Evolutionary conservation across 2,329 filamentous ascomycete genomes (phyloP).

Genomic region (Colletotrichum horii): DNA sequence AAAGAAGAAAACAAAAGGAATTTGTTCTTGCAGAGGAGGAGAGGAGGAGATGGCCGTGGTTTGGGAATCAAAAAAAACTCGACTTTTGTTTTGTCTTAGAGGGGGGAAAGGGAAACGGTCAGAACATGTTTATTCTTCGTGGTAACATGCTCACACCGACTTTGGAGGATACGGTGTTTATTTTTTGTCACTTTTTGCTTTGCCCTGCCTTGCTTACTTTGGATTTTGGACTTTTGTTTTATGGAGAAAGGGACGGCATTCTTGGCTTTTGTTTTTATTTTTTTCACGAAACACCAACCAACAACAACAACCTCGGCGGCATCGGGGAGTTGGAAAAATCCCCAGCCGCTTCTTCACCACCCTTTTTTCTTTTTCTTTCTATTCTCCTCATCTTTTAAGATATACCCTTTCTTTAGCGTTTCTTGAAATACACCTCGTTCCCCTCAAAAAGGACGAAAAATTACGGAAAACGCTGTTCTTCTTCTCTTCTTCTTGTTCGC

Average conservation of each 20-base stretch:
- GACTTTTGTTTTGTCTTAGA: background rate
- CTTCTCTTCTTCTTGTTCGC: background rate
- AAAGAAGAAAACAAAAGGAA: background rate
- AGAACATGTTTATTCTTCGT: background rate
- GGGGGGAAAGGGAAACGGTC: background rate
- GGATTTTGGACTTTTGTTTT: background rate
- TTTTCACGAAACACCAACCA: background rate
- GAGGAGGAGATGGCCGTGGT: background rate
- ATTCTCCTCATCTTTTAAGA: background rate
- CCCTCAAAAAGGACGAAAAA: background rate
- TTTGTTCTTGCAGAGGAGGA: background rate
- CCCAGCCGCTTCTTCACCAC: background rate
- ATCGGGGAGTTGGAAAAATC: background rate
- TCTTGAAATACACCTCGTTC: background rate
- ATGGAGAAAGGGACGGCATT: background rate
- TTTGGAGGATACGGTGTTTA: background rate
- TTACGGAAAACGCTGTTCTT: background rate
- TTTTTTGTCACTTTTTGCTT: background rate
- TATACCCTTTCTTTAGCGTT: constrained; percentile 20
- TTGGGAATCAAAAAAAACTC: background rate
- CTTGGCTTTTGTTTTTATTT: background rate
- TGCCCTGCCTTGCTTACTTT: background rate
- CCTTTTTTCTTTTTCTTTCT: background rate
- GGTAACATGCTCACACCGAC: background rate
- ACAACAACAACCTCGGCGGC: background rate